Percentiles rank a stretch among this genome's conserved stretches.
Conservation (phyloP, 148 eudicot species). For the Suaeda aralocaspica region DNA sequence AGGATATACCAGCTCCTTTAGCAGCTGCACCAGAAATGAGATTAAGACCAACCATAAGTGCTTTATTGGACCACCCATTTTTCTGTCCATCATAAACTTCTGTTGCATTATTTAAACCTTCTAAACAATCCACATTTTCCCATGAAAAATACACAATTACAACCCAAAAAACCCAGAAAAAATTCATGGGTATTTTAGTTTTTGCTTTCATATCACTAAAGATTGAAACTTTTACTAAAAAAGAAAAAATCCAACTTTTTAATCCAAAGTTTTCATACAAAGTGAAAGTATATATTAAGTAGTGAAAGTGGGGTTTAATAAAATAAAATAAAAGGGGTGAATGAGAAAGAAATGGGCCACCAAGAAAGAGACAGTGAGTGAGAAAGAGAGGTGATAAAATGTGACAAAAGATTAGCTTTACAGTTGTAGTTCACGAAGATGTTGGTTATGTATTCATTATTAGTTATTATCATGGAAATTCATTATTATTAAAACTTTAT, state of each 20-base stretch:
- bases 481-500: no score
- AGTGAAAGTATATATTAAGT: not conserved
- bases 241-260: not conserved
- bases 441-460: conserved; percentile 1
- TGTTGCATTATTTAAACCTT: conserved; percentile 30
- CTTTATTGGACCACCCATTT: conserved; percentile 22
- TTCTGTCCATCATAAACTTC: conserved; percentile 23
- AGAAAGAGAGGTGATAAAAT: conserved; percentile 17
- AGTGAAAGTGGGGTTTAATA: not conserved
- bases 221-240: not conserved
- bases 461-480: not conserved
- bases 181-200: not conserved
- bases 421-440: conserved; percentile 32
- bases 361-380: conserved; percentile 17
- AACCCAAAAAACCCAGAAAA: conserved; percentile 19
- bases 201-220: not conserved
- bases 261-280: conserved; percentile 7
- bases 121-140: conserved; percentile 20
- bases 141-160: conserved; percentile 3
- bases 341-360: conserved; percentile 23
- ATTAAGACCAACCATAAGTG: conserved; percentile 62
- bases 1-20: conserved; percentile 74
- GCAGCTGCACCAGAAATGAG: conserved; percentile 74
- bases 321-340: not conserved
- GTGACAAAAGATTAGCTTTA: conserved; percentile 22